A percentile compares a stretch with the other conserved stretches of the same genome.
Conservation (phyloP, 306 rosid species). For the Lagenaria siceraria region DNA sequence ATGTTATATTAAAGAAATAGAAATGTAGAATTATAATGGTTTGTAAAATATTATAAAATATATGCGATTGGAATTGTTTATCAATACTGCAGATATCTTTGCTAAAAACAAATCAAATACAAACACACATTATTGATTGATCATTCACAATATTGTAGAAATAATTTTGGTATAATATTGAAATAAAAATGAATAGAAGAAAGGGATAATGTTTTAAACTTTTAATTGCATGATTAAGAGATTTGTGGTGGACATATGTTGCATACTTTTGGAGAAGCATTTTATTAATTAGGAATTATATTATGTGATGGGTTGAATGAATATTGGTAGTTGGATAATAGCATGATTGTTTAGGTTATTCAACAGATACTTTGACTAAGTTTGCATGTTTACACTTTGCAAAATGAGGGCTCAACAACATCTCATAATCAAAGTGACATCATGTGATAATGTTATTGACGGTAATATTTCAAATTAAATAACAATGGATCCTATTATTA, state of each 20-base stretch:
- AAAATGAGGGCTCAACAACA: not conserved
- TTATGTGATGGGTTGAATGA: constrained; percentile 5
- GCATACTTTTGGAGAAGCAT: not conserved
- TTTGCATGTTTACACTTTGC: not conserved
- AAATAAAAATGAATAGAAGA: not conserved
- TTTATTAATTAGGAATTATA: not conserved
- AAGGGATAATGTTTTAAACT: not conserved
- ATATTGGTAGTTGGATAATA: not conserved
- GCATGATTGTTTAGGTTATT: not conserved
- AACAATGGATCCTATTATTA: no score
- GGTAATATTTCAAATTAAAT: not conserved
- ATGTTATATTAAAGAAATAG: not conserved
- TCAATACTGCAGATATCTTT: not conserved
- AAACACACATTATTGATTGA: not conserved
- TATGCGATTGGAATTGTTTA: not conserved
- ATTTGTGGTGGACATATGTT: not conserved
- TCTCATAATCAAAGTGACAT: not conserved
- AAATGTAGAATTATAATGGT: not conserved
- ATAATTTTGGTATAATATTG: not conserved
- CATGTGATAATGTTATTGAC: not conserved
- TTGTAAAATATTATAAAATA: not conserved
- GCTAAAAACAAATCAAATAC: not conserved
- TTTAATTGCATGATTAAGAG: not conserved
- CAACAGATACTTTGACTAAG: not conserved
- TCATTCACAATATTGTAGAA: no score